Percentiles rank a stretch among this genome's conserved stretches.
These are phyloP conservation scores for Wickerhamiella shivajii DNA, from an alignment of 805 yeast species.

Conservation along the genomic window DNA sequence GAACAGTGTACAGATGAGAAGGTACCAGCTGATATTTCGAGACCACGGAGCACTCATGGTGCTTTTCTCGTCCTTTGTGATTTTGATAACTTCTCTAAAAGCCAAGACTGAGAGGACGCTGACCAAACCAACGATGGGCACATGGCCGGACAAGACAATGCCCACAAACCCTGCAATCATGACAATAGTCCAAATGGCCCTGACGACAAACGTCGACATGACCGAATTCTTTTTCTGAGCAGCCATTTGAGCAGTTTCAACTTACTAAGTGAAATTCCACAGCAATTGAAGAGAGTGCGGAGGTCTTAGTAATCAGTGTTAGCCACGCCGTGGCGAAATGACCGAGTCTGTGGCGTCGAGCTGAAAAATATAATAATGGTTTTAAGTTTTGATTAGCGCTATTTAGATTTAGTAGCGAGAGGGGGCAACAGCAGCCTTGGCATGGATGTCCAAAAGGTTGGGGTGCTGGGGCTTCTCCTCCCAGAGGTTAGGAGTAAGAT, in stretches of 20 bases:
- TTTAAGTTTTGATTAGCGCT: slow-evolving; percentile 1
- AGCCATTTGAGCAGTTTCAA: too few relatives aligned
- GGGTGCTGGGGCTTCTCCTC: slow-evolving; percentile 64
- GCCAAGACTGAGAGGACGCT: slow-evolving; percentile 64
- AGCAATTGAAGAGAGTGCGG: too few relatives aligned
- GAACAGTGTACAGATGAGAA: slow-evolving; percentile 71
- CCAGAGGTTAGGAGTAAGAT: slow-evolving; percentile 99
- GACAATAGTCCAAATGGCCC: slow-evolving; percentile 87
- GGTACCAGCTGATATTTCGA: slow-evolving; percentile 82
- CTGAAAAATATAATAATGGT: too few relatives aligned
- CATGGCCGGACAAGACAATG: slow-evolving; percentile 69
- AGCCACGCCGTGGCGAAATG: too few relatives aligned
- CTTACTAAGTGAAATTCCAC: too few relatives aligned
- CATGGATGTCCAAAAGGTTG: slow-evolving; percentile 89
- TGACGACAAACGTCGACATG: slow-evolving; percentile 67
- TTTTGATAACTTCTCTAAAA: slow-evolving; percentile 77
- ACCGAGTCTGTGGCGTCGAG: too few relatives aligned
- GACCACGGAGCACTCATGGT: slow-evolving; percentile 56
- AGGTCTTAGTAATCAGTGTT: too few relatives aligned
- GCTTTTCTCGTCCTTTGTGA: slow-evolving; percentile 71
- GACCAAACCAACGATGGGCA: slow-evolving; percentile 61
- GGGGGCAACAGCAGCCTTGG: slow-evolving; percentile 23
- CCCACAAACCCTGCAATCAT: slow-evolving; percentile 67
- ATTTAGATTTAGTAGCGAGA: slow-evolving; percentile 18
- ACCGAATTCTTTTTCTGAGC: too few relatives aligned